phyloP scores from a whole-genome alignment of 257 asterid genomes.

The Petunia secreta region DNA sequence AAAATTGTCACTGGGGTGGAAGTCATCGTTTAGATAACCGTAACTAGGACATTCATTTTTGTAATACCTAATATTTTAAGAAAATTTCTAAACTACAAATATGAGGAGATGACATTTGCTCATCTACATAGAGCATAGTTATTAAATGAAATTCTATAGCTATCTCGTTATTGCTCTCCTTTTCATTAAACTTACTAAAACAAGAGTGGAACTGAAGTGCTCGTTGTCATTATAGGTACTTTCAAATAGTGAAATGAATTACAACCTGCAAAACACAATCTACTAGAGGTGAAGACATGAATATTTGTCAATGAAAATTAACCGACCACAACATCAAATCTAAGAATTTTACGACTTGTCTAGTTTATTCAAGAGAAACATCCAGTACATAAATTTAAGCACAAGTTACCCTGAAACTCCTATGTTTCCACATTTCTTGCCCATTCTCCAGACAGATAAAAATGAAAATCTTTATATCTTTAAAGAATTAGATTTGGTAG shows the following conservation, averaged over 20 bases:
- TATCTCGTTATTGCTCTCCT: neutral
- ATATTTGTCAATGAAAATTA: neutral
- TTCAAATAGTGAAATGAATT: neutral
- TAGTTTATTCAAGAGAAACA: neutral
- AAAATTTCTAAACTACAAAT: neutral
- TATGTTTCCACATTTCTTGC: neutral
- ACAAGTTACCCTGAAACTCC: neutral
- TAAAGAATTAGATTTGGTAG: no score
- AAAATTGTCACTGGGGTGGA: neutral
- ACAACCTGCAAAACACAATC: neutral
- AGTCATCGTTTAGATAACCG: conserved; percentile 10
- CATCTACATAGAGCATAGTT: neutral
- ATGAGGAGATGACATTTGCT: neutral
- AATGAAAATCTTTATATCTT: no score
- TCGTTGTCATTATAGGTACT: conserved; percentile 2
- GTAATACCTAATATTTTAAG: neutral
- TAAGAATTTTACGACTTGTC: neutral
- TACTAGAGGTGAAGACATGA: neutral
- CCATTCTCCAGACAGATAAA: neutral
- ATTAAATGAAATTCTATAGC: neutral
- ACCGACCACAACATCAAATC: neutral
- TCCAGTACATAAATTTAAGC: neutral
- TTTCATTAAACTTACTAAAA: neutral
- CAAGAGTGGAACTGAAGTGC: neutral
- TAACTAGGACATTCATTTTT: conserved; percentile 13